phyloP scores from a whole-genome alignment of 176 grass and related monocot species.

The Triticum turgidum region DNA sequence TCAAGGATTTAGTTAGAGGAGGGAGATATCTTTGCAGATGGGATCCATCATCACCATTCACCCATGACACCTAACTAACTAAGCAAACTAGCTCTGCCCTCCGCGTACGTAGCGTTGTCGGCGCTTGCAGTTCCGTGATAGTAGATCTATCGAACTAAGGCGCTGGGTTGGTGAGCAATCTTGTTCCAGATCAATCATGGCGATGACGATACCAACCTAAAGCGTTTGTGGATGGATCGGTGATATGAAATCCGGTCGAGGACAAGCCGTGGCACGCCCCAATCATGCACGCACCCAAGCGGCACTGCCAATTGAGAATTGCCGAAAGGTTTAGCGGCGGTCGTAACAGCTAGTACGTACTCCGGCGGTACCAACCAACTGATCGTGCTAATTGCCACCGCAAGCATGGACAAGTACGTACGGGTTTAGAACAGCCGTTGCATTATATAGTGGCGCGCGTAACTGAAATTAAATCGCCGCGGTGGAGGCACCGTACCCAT shows the following conservation, averaged over 20 bases:
- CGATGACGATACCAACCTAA: neutral
- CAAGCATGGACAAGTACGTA: neutral
- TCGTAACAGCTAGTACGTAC: neutral
- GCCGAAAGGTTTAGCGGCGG: neutral
- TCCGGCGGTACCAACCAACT: neutral
- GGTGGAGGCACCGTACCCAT: too few relatives aligned
- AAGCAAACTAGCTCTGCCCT: conserved; percentile 13
- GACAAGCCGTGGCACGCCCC: conserved; percentile 5
- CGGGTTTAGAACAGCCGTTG: neutral
- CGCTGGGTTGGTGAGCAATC: conserved; percentile 45
- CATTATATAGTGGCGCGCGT: too few relatives aligned
- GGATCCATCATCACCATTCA: neutral
- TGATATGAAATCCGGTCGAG: neutral
- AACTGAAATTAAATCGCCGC: too few relatives aligned
- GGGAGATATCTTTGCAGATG: neutral
- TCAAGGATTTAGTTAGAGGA: neutral
- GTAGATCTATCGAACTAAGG: neutral
- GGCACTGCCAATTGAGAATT: neutral
- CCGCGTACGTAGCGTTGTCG: conserved; percentile 18
- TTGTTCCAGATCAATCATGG: conserved; percentile 27
- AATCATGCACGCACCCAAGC: neutral
- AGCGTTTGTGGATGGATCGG: neutral
- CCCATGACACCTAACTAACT: neutral
- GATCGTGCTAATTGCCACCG: neutral
- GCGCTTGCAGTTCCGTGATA: conserved; percentile 2